These are phyloP conservation scores for Verbascum thapsus DNA, from an alignment of 257 asterid species.

Conservation along the genomic window DNA sequence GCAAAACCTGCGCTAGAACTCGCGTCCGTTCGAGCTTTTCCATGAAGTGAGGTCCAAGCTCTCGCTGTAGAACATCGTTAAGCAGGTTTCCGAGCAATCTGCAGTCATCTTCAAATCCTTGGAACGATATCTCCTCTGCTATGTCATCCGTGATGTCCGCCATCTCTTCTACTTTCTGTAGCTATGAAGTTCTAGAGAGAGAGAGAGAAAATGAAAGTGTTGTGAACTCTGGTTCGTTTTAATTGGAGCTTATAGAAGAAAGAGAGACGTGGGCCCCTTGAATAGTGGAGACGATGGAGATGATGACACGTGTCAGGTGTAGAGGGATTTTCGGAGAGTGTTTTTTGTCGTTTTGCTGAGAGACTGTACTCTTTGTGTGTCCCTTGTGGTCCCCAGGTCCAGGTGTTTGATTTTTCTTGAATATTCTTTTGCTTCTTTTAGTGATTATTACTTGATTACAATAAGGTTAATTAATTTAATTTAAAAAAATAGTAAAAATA, in stretches of 20 bases:
- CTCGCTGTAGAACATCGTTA: conserved; percentile 81
- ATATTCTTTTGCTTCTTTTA: neutral
- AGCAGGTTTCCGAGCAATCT: conserved; percentile 78
- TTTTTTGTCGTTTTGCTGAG: conserved; percentile 27
- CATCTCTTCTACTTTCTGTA: conserved; percentile 37
- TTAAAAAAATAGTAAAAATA: too few species aligned
- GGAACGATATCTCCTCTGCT: conserved; percentile 91
- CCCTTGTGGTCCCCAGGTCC: neutral
- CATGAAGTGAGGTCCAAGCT: conserved; percentile 78
- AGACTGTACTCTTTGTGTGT: conserved; percentile 1
- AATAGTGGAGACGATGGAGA: conserved; percentile 19
- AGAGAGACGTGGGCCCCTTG: neutral
- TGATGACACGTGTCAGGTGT: conserved; percentile 45
- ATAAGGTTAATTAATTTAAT: too few species aligned
- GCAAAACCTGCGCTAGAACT: conserved; percentile 81
- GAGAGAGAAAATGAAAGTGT: neutral
- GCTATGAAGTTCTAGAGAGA: neutral
- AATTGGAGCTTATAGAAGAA: conserved; percentile 14
- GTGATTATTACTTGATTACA: neutral
- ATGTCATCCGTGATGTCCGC: conserved; percentile 92
- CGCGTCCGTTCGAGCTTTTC: conserved; percentile 76
- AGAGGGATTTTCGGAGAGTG: conserved; percentile 21
- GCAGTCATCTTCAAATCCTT: conserved; percentile 90
- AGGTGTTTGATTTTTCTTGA: neutral
- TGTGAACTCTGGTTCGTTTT: neutral